Conservation (phyloP, 2,329 filamentous ascomycete genomes). For the Neofusicoccum ribis region DNA sequence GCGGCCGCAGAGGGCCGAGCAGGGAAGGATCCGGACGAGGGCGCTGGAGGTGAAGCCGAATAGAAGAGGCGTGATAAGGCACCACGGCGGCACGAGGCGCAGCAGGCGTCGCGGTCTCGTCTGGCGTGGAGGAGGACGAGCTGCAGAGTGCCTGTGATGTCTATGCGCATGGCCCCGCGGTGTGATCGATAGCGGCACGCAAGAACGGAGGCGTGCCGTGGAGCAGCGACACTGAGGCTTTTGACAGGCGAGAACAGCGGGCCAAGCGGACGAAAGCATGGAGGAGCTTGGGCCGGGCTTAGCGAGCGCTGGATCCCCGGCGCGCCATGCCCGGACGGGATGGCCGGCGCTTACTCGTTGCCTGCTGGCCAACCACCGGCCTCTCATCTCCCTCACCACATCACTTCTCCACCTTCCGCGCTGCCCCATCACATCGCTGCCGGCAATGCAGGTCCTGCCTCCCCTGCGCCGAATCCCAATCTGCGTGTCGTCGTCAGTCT, state of each 20-base stretch:
- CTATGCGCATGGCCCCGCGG: background rate
- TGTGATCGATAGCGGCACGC: background rate
- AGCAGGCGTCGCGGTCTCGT: background rate
- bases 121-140: background rate
- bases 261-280: conserved; percentile 12
- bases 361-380: conserved; percentile 1
- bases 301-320: background rate
- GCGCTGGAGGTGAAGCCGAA: background rate
- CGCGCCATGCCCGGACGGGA: background rate
- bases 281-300: background rate
- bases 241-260: background rate
- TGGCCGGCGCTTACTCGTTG: conserved; percentile 11
- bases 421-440: conserved; percentile 11
- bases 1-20: background rate
- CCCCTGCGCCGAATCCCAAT: background rate
- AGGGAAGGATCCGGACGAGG: background rate
- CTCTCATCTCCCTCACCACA: background rate
- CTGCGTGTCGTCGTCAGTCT: conserved; percentile 13
- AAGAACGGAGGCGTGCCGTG: background rate
- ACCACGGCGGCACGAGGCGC: background rate
- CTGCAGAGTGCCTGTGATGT: background rate
- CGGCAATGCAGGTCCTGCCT: conserved; percentile 16
- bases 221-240: background rate
- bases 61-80: background rate
- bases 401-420: conserved; percentile 15